Evolutionary conservation across 495 filamentous ascomycete species (phyloP), one percentile per base, ranked within the genome.

Genomic region (Glonium stellatum): DNA sequence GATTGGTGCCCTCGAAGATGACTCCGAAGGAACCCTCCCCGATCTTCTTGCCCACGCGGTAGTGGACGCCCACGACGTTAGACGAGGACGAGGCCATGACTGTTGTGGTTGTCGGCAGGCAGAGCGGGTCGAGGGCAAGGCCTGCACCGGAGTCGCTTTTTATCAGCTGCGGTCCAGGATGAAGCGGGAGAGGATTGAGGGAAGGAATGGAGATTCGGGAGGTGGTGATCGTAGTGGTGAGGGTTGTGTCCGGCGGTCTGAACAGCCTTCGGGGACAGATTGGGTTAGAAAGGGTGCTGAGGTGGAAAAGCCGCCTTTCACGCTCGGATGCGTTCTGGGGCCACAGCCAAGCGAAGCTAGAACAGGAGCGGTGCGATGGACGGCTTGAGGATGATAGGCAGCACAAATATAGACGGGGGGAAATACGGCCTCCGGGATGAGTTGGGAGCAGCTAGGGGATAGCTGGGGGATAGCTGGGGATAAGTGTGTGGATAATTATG

Each of bases 21-120:
- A 99, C 93, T 77, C 93, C 93, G 67, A 99, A 99, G 12, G 91
- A 96, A 22, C 93, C 93, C 80, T 99, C 93, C 65, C 93, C 93
- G 59, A 99, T 99, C 76, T 99, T 99, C 83, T 97, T 99, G 62
- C 93, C 93, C 56, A 99, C 93, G 63, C 95, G 82, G 74, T 99
- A 99, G 80, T 99, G 93, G 62, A 99, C 93, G 66, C 93, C 93
- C 61, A 99, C 93, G 63, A 99, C 93, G 75, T 99, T 99, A 46
- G 90, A 96, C 48, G 91, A 96, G 42, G 90, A 92, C 64, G 91
- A 96, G 41, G 92, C 87, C 90, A 97, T 97, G 60, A 56, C 59
- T 58, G 60, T 64, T 46, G 54, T 39, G 5, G 52, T 18, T 4
- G 34, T n/a, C 31, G 18, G 52, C 48, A 31, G 52, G n/a, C 34